These are phyloP conservation scores for Pseudovirgaria hyperparasitica DNA, from an alignment of 2,329 filamentous ascomycete species.

Conservation along the genomic window DNA sequence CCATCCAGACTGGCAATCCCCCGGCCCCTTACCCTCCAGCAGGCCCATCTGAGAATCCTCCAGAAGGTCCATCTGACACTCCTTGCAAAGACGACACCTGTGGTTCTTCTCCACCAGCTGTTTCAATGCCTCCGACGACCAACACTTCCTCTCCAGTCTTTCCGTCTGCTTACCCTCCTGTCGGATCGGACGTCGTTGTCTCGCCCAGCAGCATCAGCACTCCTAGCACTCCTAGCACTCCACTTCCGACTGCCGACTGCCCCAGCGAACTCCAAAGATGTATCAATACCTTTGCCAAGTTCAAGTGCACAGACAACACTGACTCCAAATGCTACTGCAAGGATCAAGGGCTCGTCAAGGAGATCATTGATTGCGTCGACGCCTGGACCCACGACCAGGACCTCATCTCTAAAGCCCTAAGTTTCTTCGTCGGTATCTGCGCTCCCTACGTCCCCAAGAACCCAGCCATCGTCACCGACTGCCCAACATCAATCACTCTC, in stretches of 20 bases:
- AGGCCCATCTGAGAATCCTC: too few species aligned
- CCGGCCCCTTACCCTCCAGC: too few species aligned
- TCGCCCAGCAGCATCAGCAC: constrained; percentile 1
- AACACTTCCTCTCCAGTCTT: too few species aligned
- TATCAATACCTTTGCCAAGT: constrained; percentile 75
- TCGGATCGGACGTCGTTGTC: too few species aligned
- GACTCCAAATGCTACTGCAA: constrained; percentile 82
- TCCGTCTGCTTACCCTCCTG: constrained; percentile 2
- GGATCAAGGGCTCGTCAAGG: constrained; percentile 58
- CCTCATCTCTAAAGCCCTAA: constrained; percentile 57
- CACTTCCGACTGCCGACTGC: constrained; percentile 1
- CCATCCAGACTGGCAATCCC: too few species aligned
- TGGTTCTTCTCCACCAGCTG: too few species aligned
- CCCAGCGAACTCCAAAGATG: constrained; percentile 72
- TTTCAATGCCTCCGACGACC: too few species aligned
- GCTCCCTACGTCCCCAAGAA: constrained; percentile 60
- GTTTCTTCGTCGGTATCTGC: constrained; percentile 87
- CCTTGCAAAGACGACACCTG: too few species aligned
- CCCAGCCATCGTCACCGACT: constrained; percentile 71
- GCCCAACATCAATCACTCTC: constrained; percentile 45
- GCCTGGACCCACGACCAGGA: constrained; percentile 57
- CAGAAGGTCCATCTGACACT: too few species aligned
- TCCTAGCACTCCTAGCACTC: constrained; percentile 1
- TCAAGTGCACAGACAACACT: constrained; percentile 70
- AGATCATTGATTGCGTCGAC: constrained; percentile 70